phyloP scores from a whole-genome alignment of 176 grass and related monocot species.

The Hsuehochloa calcarea region DNA sequence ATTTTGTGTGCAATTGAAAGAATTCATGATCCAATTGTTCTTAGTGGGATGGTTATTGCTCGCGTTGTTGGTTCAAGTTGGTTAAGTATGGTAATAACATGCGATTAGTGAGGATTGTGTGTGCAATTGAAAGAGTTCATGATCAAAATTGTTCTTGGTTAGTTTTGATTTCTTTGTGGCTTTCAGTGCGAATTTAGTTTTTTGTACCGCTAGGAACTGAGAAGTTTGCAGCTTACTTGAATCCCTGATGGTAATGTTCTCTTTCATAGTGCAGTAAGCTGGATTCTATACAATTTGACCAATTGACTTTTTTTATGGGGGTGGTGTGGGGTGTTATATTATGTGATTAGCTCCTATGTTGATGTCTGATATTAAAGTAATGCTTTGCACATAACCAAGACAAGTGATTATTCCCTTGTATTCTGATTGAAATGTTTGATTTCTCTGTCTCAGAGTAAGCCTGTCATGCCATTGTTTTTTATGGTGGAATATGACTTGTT shows the following conservation, averaged over 20 bases:
- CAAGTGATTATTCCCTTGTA: not conserved
- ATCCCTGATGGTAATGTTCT: not conserved
- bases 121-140: too few species aligned
- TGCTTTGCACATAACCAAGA: not conserved
- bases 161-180: not conserved
- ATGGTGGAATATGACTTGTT: conserved; percentile 11
- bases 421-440: conserved; percentile 2
- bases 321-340: not conserved
- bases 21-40: not conserved
- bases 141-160: not conserved
- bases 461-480: conserved; percentile 23
- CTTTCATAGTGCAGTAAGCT: not conserved
- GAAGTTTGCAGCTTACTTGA: not conserved
- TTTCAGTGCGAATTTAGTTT: conserved; percentile 8
- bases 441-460: not conserved
- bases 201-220: not conserved
- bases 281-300: not conserved
- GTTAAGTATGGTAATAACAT: not conserved
- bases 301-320: conserved; percentile 1
- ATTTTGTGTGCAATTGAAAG: not conserved
- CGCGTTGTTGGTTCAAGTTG: not conserved
- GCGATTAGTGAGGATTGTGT: not conserved
- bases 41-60: not conserved
- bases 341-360: conserved; percentile 21
- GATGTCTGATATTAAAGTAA: conserved; percentile 19